phyloP scores from a whole-genome alignment of 345 rosid species.

The Eucalyptus dawsonii region DNA sequence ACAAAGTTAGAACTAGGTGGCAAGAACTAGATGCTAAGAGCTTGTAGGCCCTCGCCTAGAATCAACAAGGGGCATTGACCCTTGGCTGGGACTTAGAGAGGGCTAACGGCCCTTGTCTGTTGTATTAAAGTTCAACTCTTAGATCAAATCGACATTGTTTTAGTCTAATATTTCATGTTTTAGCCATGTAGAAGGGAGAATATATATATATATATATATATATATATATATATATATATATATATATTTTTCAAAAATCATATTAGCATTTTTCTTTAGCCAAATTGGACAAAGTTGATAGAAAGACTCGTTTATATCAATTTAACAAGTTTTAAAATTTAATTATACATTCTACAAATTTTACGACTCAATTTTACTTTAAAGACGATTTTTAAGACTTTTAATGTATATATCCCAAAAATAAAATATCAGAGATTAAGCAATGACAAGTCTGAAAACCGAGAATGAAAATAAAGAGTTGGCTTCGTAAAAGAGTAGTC shows the following conservation, averaged over 20 bases:
- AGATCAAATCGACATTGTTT: fast-evolving
- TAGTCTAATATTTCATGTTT: too few species aligned
- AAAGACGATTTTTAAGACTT: fast-evolving
- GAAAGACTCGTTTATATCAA: fast-evolving
- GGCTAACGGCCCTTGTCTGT: too few species aligned
- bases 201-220: too few species aligned
- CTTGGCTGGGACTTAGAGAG: fast-evolving
- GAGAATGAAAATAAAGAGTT: not conserved
- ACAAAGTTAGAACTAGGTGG: too few species aligned
- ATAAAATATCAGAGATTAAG: not conserved
- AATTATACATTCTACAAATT: fast-evolving
- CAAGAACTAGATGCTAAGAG: too few species aligned
- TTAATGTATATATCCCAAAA: too few species aligned
- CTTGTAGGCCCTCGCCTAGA: fast-evolving
- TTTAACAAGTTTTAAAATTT: too few species aligned
- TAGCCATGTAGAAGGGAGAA: fast-evolving
- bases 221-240: too few species aligned
- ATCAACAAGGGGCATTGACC: too few species aligned
- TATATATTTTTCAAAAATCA: too few species aligned
- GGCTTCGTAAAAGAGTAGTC: not conserved
- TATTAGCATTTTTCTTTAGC: fast-evolving
- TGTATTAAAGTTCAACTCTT: too few species aligned
- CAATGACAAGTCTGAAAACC: fast-evolving
- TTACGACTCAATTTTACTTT: fast-evolving
- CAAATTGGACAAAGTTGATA: too few species aligned